Conservation (phyloP, 371 early-diverging fungal genomes). For the Sanchytrium tribonematis region DNA sequence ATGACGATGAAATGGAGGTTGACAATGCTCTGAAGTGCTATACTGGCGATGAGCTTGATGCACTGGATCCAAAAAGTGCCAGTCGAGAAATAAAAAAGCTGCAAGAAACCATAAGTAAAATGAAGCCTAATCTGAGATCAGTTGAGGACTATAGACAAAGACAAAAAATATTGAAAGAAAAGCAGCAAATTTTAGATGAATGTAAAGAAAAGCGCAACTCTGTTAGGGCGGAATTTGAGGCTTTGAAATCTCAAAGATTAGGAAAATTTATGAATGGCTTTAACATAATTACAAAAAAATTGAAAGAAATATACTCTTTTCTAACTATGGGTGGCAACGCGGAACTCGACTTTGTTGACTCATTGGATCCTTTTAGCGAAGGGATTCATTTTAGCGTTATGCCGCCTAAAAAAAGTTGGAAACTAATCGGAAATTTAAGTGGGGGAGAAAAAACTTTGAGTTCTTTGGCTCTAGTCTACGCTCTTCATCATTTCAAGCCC, state of each 20-base stretch:
- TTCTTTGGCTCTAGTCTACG: constrained; percentile 95
- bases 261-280: constrained; percentile 94
- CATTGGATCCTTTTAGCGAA: constrained; percentile 96
- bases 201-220: constrained; percentile 38
- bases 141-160: constrained; percentile 56
- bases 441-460: constrained; percentile 97
- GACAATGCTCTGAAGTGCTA: constrained; percentile 17
- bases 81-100: constrained; percentile 17
- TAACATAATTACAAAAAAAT: constrained; percentile 58
- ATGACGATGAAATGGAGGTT: constrained; percentile 20
- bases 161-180: constrained; percentile 34
- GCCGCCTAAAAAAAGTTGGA: constrained; percentile 99
- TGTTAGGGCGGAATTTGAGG: constrained; percentile 39
- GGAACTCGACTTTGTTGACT: constrained; percentile 96
- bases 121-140: constrained; percentile 61
- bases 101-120: constrained; percentile 23
- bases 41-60: constrained; percentile 23
- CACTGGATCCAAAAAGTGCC: constrained; percentile 23
- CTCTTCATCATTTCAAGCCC: constrained; percentile 96
- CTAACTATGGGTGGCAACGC: constrained; percentile 98
- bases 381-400: constrained; percentile 96
- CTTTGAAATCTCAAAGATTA: constrained; percentile 44
- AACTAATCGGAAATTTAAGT: constrained; percentile 90
- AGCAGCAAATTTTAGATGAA: constrained; percentile 41
- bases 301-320: constrained; percentile 97